These are phyloP conservation scores for Ceratocystis diversiconidia DNA, from an alignment of 2,329 filamentous ascomycete genomes.

Conservation along the genomic window DNA sequence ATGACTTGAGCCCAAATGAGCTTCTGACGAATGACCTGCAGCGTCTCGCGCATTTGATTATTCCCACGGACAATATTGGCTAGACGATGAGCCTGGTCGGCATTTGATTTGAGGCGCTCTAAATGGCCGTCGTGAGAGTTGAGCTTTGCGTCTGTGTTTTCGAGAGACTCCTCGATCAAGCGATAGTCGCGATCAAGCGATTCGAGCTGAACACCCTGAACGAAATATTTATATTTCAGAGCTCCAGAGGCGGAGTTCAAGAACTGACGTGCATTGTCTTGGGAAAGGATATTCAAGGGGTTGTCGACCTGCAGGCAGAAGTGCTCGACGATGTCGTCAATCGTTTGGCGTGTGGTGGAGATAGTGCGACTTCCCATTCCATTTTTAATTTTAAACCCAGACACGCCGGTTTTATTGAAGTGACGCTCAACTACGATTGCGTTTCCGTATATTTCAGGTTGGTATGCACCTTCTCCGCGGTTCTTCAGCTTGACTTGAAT, in stretches of 20 bases:
- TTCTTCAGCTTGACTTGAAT: constrained; percentile 86
- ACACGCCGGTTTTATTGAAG: constrained; percentile 60
- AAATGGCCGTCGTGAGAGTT: constrained; percentile 48
- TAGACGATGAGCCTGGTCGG: constrained; percentile 48
- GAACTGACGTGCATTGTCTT: constrained; percentile 89
- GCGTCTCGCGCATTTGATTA: constrained; percentile 46
- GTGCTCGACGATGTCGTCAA: constrained; percentile 87
- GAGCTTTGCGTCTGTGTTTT: constrained; percentile 54
- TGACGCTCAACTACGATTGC: constrained; percentile 83
- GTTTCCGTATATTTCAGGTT: constrained; percentile 66
- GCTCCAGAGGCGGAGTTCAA: constrained; percentile 67
- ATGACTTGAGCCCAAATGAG: constrained; percentile 80
- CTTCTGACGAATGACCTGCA: constrained; percentile 47
- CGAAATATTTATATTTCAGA: constrained; percentile 92
- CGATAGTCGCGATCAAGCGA: constrained; percentile 84
- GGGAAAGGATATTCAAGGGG: constrained; percentile 85
- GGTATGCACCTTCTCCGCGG: constrained; percentile 68
- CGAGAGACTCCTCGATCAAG: constrained; percentile 63
- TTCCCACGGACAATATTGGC: constrained; percentile 53
- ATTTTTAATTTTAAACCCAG: constrained; percentile 78
- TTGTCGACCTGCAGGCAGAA: constrained; percentile 93
- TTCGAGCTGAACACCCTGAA: constrained; percentile 86
- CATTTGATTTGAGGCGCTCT: constrained; percentile 40
- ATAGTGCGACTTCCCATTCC: constrained; percentile 48
- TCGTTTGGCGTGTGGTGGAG: constrained; percentile 69